Evolutionary conservation across 352 stramenopile genomes (phyloP).

Genomic region (Globisporangium viniferum): DNA sequence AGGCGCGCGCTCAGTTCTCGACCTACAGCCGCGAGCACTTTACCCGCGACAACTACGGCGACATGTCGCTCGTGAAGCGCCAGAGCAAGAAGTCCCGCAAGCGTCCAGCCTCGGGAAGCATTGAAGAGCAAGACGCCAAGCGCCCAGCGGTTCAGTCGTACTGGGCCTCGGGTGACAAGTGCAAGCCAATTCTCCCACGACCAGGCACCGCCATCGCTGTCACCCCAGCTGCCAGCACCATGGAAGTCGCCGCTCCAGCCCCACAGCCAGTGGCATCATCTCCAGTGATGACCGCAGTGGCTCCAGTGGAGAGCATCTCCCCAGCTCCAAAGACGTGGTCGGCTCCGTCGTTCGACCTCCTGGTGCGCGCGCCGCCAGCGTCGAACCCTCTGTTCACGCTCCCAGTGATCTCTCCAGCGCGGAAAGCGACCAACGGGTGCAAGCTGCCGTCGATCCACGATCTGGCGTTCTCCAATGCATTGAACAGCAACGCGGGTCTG

Average conservation of each 20-base stretch:
- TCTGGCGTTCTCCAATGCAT: conserved; percentile 31
- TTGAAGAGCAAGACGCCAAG: conserved; percentile 41
- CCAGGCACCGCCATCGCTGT: background rate
- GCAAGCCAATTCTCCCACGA: conserved; percentile 61
- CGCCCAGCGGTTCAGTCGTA: conserved; percentile 23
- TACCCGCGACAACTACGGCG: conserved; percentile 80
- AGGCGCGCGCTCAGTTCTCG: conserved; percentile 62
- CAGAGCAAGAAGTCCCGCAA: conserved; percentile 86
- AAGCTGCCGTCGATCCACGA: conserved; percentile 61
- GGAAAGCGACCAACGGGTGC: conserved; percentile 35
- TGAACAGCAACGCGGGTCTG: conserved; percentile 13
- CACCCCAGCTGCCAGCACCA: background rate
- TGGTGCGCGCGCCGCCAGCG: conserved; percentile 14
- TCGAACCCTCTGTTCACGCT: conserved; percentile 23
- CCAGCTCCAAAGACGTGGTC: conserved; percentile 3
- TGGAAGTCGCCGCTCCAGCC: background rate
- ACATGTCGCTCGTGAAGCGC: conserved; percentile 82
- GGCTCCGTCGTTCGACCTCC: conserved; percentile 14
- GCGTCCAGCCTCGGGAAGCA: conserved; percentile 35
- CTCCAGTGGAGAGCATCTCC: conserved; percentile 5
- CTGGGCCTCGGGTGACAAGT: conserved; percentile 42
- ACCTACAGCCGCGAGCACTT: conserved; percentile 85
- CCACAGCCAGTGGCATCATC: conserved; percentile 5
- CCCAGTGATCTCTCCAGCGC: conserved; percentile 37
- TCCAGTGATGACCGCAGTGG: background rate